Percentiles rank a stretch among this genome's conserved stretches.
phyloP scores from a whole-genome alignment of 768 basidiomycete genomes.

The Xerocomus brunneocitrinus region DNA sequence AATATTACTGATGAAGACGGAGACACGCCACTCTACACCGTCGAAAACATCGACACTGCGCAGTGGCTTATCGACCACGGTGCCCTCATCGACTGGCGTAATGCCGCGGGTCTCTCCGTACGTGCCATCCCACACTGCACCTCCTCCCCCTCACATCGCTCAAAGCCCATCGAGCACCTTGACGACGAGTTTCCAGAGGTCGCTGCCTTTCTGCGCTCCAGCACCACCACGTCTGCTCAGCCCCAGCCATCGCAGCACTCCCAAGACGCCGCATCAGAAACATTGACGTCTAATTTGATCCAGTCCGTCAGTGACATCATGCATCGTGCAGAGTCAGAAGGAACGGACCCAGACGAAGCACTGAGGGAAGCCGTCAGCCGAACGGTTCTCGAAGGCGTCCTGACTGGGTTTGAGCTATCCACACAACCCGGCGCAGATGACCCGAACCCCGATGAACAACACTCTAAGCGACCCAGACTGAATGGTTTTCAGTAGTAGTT shows the following conservation, averaged over 20 bases:
- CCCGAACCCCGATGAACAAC: conserved; percentile 7
- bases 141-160: conserved; percentile 7
- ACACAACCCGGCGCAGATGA: conserved; percentile 10
- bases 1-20: conserved; percentile 84
- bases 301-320: conserved; percentile 63
- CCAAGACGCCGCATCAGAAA: conserved; percentile 66
- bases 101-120: conserved; percentile 74
- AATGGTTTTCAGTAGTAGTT: conserved; percentile 14
- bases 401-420: conserved; percentile 55
- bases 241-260: conserved; percentile 56
- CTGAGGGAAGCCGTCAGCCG: conserved; percentile 55
- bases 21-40: conserved; percentile 89
- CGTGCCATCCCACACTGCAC: conserved; percentile 27
- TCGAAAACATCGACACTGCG: conserved; percentile 77
- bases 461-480: conserved; percentile 23
- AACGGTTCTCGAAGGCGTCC: conserved; percentile 64
- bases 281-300: conserved; percentile 64
- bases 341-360: conserved; percentile 62
- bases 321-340: conserved; percentile 50
- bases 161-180: conserved; percentile 61
- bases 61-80: conserved; percentile 75
- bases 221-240: conserved; percentile 5
- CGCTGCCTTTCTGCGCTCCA: conserved; percentile 54
- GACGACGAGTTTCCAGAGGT: conserved; percentile 68
- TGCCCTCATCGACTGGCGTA: conserved; percentile 56